Base-by-base conservation (phyloP, 352 stramenopile species). In the Blastocystis sp. region DNA sequence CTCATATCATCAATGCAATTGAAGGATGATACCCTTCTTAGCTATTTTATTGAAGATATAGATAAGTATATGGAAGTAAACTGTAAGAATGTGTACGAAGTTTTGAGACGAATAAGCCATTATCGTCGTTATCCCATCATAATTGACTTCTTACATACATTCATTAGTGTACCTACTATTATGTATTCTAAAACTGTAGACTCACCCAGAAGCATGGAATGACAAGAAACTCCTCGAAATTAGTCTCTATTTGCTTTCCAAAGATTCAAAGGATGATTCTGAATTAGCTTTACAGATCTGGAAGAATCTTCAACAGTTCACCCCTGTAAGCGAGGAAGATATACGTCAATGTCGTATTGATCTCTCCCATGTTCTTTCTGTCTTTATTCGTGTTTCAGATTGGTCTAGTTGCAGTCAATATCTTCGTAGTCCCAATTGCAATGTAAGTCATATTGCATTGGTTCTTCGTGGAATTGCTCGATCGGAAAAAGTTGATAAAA, bases 1-100 rank as follows among this genome's bases (percentile, higher is more conserved):
- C 22, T 78, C 3, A 78, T 78, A 37, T 42, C 66, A 7, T 33
- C 66, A 17, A 78, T 78, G 19, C 66, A 78, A 53, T 22, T 78
- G 15, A 78, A 78, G 66, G 66, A 78, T 30, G 22, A 35, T 24
- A 78, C 66, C 17, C 37, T 78, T 56, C 37, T 78, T 33, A 6
- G 37, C 17, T 78, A 78, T 56, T 24, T 78, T 7, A 1, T 78
- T 0, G 66, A 78, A 30, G 66, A 78, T 27, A 51, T 51, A 57
- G 33, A 53, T n/a, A 54, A 51, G 22, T 78, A 78, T 56, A 57
- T 78, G 17, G 33, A 48, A 15, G 22, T 53, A 7, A 57, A 19
- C 44, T 54, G 33, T 35, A 53, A 19, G 15, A 56, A 42, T 27
- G 33, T 78, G 22, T 78, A 78, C 1, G 66, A 78, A 56, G 37